Base-by-base conservation (phyloP, 768 basidiomycete species). In the Xanthoconium purpureum region DNA sequence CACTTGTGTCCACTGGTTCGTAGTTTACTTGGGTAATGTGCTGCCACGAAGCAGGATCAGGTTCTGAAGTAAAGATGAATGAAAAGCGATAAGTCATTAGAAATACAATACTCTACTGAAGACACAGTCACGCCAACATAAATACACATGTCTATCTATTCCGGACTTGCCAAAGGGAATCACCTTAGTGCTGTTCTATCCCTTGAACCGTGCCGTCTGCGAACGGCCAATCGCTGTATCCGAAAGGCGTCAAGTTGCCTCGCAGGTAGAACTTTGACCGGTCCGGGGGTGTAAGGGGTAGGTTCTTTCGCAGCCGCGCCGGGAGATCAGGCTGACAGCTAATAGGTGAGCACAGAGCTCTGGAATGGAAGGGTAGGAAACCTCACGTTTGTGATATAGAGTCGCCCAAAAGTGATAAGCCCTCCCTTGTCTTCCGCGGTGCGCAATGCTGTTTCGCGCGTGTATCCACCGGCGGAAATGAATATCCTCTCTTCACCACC, bases 311-410 rank as follows among this genome's bases (percentile, higher is more conserved):
- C 5, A 74, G 50, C 8, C 73, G 65, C 20, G 52, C 44, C 0
- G 73, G 73, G 3, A 74, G 65, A 50, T 74, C 73, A 9, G 71
- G 72, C 73, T 72, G 24, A 33, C 17, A 17, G 15, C 56, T 4
- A 14, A 37, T 12, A 15, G 2, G 30, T 61, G n/a, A 55, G 54
- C 17, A 38, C 33, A 37, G 4, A 28, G 7, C 5, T 13, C 36
- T 2, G 8, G 10, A 28, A 44, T 8, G 5, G n/a, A n/a, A n/a
- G n/a, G n/a, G 9, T 2, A 17, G 12, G 15, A 36, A 10, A 8
- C 3, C 51, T 52, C 33, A 52, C 51, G 24, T 52, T 52, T 17
- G 51, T 28, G n/a, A 52, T 44, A 18, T 44, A 52, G n/a, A 52
- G 13, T 17, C 51, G 17, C 24, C 42, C 51, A 9, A 52, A 52